phyloP scores from a whole-genome alignment of 306 rosid species.

The Abrus precatorius region DNA sequence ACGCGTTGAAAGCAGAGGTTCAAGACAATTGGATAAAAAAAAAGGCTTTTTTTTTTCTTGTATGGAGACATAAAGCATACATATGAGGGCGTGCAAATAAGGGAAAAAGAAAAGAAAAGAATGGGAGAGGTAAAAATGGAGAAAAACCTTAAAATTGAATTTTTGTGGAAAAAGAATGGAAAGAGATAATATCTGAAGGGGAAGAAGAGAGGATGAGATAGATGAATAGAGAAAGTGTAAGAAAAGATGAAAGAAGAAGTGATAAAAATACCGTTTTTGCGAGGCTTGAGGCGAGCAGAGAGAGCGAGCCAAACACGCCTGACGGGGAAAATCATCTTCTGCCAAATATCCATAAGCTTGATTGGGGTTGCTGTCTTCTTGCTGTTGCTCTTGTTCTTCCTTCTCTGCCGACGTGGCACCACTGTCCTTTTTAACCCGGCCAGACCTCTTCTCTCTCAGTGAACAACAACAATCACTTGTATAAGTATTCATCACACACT shows the following conservation, averaged over 20 bases:
- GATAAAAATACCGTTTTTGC: conserved; percentile 56
- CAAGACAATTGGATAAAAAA: too few species aligned
- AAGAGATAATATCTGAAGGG: too few species aligned
- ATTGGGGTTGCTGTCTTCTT: background rate
- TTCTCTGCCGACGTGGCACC: conserved; percentile 51
- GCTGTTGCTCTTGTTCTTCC: conserved; percentile 49
- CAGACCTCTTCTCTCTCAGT: conserved; percentile 45
- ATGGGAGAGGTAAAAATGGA: too few species aligned
- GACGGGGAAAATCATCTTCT: conserved; percentile 76
- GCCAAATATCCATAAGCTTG: conserved; percentile 57
- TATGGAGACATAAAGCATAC: too few species aligned
- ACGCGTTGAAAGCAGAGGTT: background rate
- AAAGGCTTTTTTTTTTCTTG: too few species aligned
- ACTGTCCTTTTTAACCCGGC: conserved; percentile 63
- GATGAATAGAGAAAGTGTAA: background rate
- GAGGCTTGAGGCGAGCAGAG: conserved; percentile 71
- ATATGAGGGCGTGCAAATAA: too few species aligned
- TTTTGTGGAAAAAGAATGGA: too few species aligned
- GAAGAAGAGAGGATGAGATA: background rate
- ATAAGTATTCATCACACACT: too few species aligned
- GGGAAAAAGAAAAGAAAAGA: background rate
- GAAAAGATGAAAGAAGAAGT: background rate
- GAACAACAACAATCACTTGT: too few species aligned
- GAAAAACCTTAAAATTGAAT: too few species aligned
- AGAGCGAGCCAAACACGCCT: conserved; percentile 78